Evolutionary conservation across 257 asterid species (phyloP).

Genomic region (Echium plantagineum): DNA sequence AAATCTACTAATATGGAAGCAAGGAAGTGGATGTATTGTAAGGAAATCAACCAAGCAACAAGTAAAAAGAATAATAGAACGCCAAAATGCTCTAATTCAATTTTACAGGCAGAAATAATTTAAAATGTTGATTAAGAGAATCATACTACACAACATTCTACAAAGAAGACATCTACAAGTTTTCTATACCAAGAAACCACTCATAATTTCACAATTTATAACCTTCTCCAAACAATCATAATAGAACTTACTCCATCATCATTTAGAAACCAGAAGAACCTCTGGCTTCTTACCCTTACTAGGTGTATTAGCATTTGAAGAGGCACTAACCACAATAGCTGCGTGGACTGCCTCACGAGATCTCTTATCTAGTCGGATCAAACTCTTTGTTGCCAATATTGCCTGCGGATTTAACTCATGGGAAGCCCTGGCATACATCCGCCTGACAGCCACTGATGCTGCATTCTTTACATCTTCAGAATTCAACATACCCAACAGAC

Average conservation of each 20-base stretch:
- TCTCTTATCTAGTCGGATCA: conserved; percentile 74
- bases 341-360: conserved; percentile 53
- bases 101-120: background rate
- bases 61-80: background rate
- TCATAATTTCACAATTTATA: conserved; percentile 14
- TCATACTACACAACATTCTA: conserved; percentile 10
- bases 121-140: background rate
- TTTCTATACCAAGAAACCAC: conserved; percentile 26
- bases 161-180: conserved; percentile 14
- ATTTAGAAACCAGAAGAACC: conserved; percentile 82
- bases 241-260: conserved; percentile 14
- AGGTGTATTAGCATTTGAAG: conserved; percentile 77
- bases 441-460: conserved; percentile 64
- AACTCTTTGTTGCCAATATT: conserved; percentile 77
- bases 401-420: conserved; percentile 90
- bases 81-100: background rate
- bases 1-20: too few relatives aligned
- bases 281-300: conserved; percentile 95
- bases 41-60: background rate
- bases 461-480: conserved; percentile 65
- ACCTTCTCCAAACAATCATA: conserved; percentile 11
- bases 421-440: conserved; percentile 81
- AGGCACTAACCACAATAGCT: conserved; percentile 30
- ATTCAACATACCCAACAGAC: conserved; percentile 79
- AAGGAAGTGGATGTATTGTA: background rate